These are phyloP conservation scores for Pezicula neosporulosa DNA, from an alignment of 2,329 filamentous ascomycete species.

Conservation along the genomic window DNA sequence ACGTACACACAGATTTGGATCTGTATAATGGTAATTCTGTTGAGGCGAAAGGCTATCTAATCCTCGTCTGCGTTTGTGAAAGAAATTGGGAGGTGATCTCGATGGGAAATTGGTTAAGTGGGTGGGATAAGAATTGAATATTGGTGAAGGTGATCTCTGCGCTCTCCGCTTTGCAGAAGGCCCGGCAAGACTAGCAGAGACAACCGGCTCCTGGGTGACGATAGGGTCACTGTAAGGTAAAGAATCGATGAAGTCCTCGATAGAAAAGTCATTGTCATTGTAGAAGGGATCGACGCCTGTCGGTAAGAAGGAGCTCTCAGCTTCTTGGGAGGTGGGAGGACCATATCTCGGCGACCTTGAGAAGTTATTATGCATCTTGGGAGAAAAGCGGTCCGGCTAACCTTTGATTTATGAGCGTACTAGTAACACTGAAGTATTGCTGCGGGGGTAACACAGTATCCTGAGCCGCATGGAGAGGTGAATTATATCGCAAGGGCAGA, in stretches of 20 bases:
- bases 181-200: not conserved
- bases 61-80: not conserved
- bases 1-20: not conserved
- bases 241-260: too few species aligned
- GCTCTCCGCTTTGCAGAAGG: not conserved
- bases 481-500: not conserved
- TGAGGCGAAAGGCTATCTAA: not conserved
- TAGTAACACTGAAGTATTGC: not conserved
- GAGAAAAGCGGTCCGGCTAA: too few species aligned
- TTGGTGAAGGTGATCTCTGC: not conserved
- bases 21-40: not conserved
- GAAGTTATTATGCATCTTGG: not conserved
- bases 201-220: not conserved
- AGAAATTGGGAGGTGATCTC: not conserved
- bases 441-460: not conserved
- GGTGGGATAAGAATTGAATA: not conserved
- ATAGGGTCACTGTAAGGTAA: not conserved
- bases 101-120: not conserved
- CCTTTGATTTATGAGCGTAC: not conserved
- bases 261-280: not conserved
- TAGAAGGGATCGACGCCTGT: not conserved
- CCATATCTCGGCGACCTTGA: not conserved
- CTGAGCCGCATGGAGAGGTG: too few species aligned
- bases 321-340: not conserved
- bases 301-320: not conserved